Base-by-base conservation (phyloP, 192 early-diverging fungal genomes). In the Backusella morwellensis region DNA sequence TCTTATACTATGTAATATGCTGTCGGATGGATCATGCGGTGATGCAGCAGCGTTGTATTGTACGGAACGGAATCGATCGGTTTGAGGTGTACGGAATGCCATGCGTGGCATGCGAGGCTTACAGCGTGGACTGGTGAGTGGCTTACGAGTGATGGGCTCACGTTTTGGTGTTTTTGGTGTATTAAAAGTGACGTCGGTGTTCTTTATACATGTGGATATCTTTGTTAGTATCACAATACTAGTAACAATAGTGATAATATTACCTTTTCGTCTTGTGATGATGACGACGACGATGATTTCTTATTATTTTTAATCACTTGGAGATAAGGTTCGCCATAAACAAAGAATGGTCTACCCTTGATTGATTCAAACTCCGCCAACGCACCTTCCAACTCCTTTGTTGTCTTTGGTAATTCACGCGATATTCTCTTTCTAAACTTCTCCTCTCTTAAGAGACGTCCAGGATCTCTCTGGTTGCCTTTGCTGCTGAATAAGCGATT, bases 391-490 rank as follows among this genome's bases (percentile, higher is more conserved):
- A 87, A 63, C 15, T 85, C 84, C 7, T 68, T 50, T 34, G 77
- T 70, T 74, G 77, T 73, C 75, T 80, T 84, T 7, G 86, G 86
- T 32, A 88, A 76, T 50, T 88, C 85, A 44, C 83, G 75, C 8
- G 81, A 75, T 2, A 83, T 82, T 35, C 75, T 40, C 68, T 84
- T 85, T 42, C 86, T 77, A 44, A 85, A 84, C 74, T 86, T 88
- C 75, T 88, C 86, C 41, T 88, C 86, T 4, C 85, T 77, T 19
- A 88, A 74, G 1, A 88, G 72, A 19, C 86, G 85, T 35, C 86
- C 86, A 32, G 86, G 86, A 47, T 86, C 86, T 8, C 85, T 76
- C 36, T 86, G 76, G 14, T 36, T 26, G 1, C 80, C 80, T 42
- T 78, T 82, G 4, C 56, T 63, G 40, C 80, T 77, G 54, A 86